These are phyloP conservation scores for Grosmannia serpens DNA, from an alignment of 2,329 filamentous ascomycete species.

Conservation along the genomic window DNA sequence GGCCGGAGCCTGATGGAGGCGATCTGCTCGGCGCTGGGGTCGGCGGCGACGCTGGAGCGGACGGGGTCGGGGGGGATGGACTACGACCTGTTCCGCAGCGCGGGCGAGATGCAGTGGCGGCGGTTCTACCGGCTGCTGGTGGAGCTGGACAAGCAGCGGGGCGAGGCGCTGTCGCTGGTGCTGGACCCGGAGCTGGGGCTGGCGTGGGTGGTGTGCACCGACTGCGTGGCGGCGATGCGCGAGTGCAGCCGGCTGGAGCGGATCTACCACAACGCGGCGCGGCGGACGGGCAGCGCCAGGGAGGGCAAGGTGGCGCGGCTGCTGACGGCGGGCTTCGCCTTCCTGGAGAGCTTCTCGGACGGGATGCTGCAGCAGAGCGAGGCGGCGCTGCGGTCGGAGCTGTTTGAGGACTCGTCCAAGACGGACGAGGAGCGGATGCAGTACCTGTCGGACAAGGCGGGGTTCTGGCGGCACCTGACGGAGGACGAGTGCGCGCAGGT, in stretches of 20 bases:
- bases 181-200: conserved; percentile 60
- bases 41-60: conserved; percentile 54
- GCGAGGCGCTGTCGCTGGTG: conserved; percentile 67
- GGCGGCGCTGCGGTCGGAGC: conserved; percentile 56
- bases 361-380: conserved; percentile 57
- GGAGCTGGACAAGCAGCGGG: conserved; percentile 76
- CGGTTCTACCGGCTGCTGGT: conserved; percentile 77
- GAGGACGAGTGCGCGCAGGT: conserved; percentile 69
- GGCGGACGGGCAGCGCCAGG: conserved; percentile 14
- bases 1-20: conserved; percentile 56
- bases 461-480: conserved; percentile 66
- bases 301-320: conserved; percentile 42
- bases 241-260: conserved; percentile 69
- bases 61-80: conserved; percentile 55
- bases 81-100: conserved; percentile 60
- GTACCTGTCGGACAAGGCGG: conserved; percentile 65
- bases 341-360: conserved; percentile 59
- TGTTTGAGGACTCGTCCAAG: conserved; percentile 61
- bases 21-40: conserved; percentile 60
- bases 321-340: conserved; percentile 56
- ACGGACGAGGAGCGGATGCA: conserved; percentile 65
- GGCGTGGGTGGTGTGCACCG: conserved; percentile 76
- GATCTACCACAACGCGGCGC: conserved; percentile 55
- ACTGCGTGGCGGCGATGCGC: conserved; percentile 67
- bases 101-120: conserved; percentile 76